Conservation (phyloP, 768 basidiomycete genomes). For the Kwoniella botswanensis region DNA sequence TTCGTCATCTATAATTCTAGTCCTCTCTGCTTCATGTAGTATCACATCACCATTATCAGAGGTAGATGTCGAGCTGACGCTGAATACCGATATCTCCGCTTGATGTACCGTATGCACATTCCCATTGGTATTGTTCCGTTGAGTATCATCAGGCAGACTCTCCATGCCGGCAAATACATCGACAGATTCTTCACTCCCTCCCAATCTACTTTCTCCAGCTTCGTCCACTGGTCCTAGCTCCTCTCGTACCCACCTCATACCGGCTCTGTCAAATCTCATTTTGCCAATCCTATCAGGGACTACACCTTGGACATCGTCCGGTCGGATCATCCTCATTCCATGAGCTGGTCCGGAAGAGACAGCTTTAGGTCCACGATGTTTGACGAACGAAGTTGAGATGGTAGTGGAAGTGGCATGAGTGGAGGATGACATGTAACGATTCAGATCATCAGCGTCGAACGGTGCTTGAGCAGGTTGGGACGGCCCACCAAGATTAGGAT, state of each 20-base stretch:
- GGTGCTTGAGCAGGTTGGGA: constrained; percentile 41
- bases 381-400: constrained; percentile 80
- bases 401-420: constrained; percentile 68
- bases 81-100: constrained; percentile 17
- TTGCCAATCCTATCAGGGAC: constrained; percentile 79
- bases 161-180: constrained; percentile 94
- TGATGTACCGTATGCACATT: not conserved
- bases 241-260: constrained; percentile 84
- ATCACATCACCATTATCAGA: constrained; percentile 15
- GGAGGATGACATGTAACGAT: constrained; percentile 87
- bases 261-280: constrained; percentile 82
- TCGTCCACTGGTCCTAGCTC: constrained; percentile 34
- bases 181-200: constrained; percentile 52
- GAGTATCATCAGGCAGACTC: constrained; percentile 70
- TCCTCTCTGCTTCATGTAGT: constrained; percentile 11
- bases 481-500: constrained; percentile 12
- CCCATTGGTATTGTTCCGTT: not conserved
- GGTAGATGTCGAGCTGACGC: constrained; percentile 9
- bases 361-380: constrained; percentile 60
- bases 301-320: constrained; percentile 70
- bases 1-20: constrained; percentile 3
- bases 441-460: constrained; percentile 68
- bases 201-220: constrained; percentile 35
- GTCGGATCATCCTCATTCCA: constrained; percentile 71
- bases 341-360: constrained; percentile 10